Conservation (phyloP, 371 early-diverging fungal species). For the Dinochytrium kinnereticum region DNA sequence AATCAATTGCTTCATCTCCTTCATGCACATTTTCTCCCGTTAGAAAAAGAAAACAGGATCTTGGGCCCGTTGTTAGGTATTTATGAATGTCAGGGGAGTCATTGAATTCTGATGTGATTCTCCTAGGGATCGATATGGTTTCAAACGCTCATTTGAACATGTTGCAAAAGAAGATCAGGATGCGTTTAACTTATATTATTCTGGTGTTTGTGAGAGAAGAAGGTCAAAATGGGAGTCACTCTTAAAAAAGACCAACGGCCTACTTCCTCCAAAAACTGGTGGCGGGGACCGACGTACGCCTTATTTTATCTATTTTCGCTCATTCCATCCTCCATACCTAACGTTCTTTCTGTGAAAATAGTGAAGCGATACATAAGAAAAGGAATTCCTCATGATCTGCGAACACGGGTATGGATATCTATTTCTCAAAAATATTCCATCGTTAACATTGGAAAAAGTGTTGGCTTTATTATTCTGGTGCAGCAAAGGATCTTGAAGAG, state of each 20-base stretch:
- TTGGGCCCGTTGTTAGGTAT: slow-evolving; percentile 15
- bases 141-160: slow-evolving; percentile 36
- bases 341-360: slow-evolving; percentile 18
- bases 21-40: slow-evolving; percentile 12
- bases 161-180: slow-evolving; percentile 37
- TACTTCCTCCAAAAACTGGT: slow-evolving; percentile 17
- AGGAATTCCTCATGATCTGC: slow-evolving; percentile 79
- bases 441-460: slow-evolving; percentile 47
- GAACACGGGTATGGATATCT: slow-evolving; percentile 63
- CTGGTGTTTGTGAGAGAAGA: slow-evolving; percentile 25
- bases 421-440: background rate
- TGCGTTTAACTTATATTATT: slow-evolving; percentile 38
- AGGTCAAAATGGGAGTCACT: slow-evolving; percentile 38
- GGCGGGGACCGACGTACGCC: slow-evolving; percentile 23
- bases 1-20: background rate
- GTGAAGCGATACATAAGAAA: slow-evolving; percentile 83
- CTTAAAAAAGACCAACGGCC: slow-evolving; percentile 20
- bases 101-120: background rate
- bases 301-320: background rate
- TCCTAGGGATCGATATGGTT: slow-evolving; percentile 46
- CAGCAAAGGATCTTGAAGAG: slow-evolving; percentile 63
- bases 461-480: slow-evolving; percentile 88
- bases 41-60: slow-evolving; percentile 7
- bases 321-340: background rate
- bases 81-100: background rate